phyloP scores from a whole-genome alignment of 495 filamentous ascomycete genomes.

The Astrocystis sublimbata region DNA sequence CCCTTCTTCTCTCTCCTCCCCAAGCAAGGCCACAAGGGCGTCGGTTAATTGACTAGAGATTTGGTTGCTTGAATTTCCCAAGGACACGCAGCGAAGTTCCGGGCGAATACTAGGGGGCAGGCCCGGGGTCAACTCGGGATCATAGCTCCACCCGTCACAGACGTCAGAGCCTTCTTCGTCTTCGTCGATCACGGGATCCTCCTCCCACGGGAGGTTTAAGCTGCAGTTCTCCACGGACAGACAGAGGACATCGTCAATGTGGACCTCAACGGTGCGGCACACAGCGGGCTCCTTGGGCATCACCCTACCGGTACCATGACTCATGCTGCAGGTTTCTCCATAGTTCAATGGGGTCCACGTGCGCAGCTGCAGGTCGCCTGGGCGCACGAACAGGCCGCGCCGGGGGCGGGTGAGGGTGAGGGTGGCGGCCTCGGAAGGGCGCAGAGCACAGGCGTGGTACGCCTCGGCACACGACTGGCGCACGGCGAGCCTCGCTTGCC shows the following conservation, averaged over 20 bases:
- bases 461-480: conserved; percentile 28
- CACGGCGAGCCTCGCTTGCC: conserved; percentile 21
- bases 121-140: conserved; percentile 25
- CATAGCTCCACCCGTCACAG: conserved; percentile 25
- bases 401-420: conserved; percentile 29
- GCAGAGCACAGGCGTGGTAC: conserved; percentile 16
- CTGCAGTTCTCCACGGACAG: conserved; percentile 35
- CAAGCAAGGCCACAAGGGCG: neutral
- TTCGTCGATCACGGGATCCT: neutral
- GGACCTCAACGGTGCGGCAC: conserved; percentile 17
- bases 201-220: conserved; percentile 32
- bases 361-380: conserved; percentile 23
- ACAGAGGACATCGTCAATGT: conserved; percentile 22
- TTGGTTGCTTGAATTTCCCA: no score
- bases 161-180: neutral
- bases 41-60: no score
- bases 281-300: conserved; percentile 16
- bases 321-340: neutral
- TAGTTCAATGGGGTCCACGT: neutral
- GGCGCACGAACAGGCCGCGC: conserved; percentile 27
- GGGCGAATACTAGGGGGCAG: conserved; percentile 16
- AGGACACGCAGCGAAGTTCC: neutral
- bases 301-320: neutral
- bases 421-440: neutral
- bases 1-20: no score